Conservation (phyloP, 2,329 filamentous ascomycete species). For the Trichoderma koningiopsis region DNA sequence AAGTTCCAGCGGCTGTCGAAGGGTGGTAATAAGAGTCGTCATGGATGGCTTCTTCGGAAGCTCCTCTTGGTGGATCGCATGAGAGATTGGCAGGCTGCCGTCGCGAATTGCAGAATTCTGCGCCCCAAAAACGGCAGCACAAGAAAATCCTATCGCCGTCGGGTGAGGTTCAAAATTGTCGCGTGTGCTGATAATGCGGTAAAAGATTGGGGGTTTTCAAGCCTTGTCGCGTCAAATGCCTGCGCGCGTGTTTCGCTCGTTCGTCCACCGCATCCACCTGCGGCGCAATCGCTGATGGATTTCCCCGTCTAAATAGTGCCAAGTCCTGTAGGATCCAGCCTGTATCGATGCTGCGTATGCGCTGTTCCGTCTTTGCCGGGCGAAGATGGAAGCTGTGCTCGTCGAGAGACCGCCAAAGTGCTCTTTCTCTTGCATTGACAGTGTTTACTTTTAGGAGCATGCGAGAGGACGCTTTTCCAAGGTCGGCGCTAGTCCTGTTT, state of each 20-base stretch:
- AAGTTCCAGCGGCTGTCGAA: slow-evolving; percentile 65
- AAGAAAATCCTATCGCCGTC: slow-evolving; percentile 13
- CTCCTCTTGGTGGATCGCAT: slow-evolving; percentile 32
- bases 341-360: slow-evolving; percentile 18
- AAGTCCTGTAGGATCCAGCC: neutral
- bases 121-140: slow-evolving; percentile 11
- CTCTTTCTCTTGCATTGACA: slow-evolving; percentile 10
- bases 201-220: neutral
- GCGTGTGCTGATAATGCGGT: slow-evolving; percentile 19
- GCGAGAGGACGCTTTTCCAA: slow-evolving; percentile 24
- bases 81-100: slow-evolving; percentile 24
- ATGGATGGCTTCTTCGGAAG: slow-evolving; percentile 57
- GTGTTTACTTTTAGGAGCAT: slow-evolving; percentile 26
- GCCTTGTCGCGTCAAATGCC: slow-evolving; percentile 24
- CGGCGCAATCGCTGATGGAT: slow-evolving; percentile 10
- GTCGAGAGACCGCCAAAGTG: slow-evolving; percentile 20
- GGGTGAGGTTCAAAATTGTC: slow-evolving; percentile 25
- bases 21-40: slow-evolving; percentile 68
- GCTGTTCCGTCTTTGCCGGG: neutral
- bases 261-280: slow-evolving; percentile 5
- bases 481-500: slow-evolving; percentile 5
- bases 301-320: neutral
- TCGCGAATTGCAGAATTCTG: slow-evolving; percentile 17
- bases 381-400: neutral
- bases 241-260: slow-evolving; percentile 21